A percentile compares a stretch with the other conserved stretches of the same genome.
Conservation (phyloP, 164 flowering plant species). For the Platanus orientalis region DNA sequence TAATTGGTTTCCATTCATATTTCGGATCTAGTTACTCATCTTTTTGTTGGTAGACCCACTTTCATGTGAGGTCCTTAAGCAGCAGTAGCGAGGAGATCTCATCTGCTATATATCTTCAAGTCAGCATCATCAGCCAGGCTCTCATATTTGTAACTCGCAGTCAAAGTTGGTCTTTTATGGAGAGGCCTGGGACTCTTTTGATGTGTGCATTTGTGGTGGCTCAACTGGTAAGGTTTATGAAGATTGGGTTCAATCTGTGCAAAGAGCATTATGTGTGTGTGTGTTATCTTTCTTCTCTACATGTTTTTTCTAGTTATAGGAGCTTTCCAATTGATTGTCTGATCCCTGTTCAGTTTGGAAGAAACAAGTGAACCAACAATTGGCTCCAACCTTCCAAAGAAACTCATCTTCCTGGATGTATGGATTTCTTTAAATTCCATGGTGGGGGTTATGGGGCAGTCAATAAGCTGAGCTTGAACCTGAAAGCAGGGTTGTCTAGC, state of each 20-base stretch:
- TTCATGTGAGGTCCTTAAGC: constrained; percentile 46
- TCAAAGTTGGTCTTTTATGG: constrained; percentile 75
- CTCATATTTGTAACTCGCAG: constrained; percentile 81
- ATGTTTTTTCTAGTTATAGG: no score
- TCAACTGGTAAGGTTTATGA: constrained; percentile 54
- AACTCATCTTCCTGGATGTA: no score
- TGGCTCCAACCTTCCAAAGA: background rate
- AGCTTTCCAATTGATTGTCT: background rate
- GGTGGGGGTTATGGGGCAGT: no score
- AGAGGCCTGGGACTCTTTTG: constrained; percentile 72
- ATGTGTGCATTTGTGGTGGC: constrained; percentile 84
- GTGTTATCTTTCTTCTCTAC: no score
- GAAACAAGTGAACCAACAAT: background rate
- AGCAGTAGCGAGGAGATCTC: constrained; percentile 45
- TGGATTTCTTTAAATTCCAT: no score
- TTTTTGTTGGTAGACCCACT: constrained; percentile 38
- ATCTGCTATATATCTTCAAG: constrained; percentile 68
- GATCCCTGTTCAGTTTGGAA: no score
- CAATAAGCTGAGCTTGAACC: no score
- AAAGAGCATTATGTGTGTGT: no score
- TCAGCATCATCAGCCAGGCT: constrained; percentile 76
- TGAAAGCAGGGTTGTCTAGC: no score
- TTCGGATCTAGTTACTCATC: constrained; percentile 1
- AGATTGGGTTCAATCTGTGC: background rate
- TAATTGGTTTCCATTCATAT: background rate